phyloP scores from a whole-genome alignment of 139 green algal genomes.

The Tetratostichococcus sp. region DNA sequence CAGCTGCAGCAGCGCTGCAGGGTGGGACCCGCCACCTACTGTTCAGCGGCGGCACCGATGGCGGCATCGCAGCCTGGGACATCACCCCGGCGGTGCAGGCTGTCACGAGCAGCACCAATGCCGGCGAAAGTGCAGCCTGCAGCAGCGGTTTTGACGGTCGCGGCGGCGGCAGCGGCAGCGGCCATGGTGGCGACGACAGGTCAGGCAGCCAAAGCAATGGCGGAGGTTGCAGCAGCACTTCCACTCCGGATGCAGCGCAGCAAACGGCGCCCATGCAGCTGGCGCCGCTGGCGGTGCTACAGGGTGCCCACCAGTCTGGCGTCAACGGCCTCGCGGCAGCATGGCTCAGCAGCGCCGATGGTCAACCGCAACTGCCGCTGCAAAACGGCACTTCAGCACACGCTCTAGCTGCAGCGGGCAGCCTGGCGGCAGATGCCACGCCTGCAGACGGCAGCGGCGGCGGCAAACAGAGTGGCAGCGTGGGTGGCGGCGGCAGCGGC shows the following conservation, averaged over 20 bases:
- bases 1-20: neutral
- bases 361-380: too few species aligned
- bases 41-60: slow-evolving; percentile 25
- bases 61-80: slow-evolving; percentile 24
- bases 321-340: slow-evolving; percentile 26
- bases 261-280: too few species aligned
- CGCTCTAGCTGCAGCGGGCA: neutral
- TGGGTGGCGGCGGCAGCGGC: neutral
- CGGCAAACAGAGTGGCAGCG: neutral
- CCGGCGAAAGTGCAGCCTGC: too few species aligned
- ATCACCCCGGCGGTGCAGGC: neutral
- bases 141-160: too few species aligned
- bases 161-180: neutral
- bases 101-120: too few species aligned
- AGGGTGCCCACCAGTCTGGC: slow-evolving; percentile 33
- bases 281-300: slow-evolving; percentile 8
- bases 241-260: neutral
- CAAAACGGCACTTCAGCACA: too few species aligned
- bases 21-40: slow-evolving; percentile 1
- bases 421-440: neutral
- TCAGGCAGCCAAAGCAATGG: neutral
- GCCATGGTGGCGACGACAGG: neutral
- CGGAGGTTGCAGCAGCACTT: too few species aligned
- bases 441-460: neutral
- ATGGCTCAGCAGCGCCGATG: too few species aligned